phyloP scores from a whole-genome alignment of 148 eudicot species.

The Dianthus caryophyllus region DNA sequence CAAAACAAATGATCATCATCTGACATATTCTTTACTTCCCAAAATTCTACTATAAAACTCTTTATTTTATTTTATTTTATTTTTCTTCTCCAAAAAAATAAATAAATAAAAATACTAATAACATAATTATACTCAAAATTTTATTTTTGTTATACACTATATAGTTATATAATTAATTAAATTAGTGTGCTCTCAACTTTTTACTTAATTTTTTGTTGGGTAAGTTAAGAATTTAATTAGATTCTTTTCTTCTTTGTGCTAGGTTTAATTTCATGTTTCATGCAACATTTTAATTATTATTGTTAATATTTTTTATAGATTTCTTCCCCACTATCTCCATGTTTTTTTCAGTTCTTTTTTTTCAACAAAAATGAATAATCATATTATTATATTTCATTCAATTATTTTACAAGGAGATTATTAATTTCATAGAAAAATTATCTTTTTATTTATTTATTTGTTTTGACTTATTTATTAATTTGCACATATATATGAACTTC shows the following conservation, averaged over 20 bases:
- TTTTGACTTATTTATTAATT: background rate
- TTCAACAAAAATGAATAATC: background rate
- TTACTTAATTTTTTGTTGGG: conserved; percentile 4
- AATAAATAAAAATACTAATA: no score
- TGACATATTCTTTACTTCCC: no score
- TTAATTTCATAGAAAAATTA: no score
- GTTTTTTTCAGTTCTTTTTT: background rate
- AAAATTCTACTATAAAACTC: no score
- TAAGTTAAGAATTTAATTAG: conserved; percentile 4
- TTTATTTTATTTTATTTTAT: no score
- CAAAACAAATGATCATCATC: no score
- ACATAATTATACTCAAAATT: no score
- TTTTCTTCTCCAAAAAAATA: background rate
- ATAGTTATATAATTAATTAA: background rate
- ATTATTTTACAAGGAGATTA: no score
- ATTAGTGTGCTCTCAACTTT: background rate
- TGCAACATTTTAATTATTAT: background rate
- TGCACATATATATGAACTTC: background rate
- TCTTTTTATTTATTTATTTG: background rate
- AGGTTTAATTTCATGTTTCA: conserved; percentile 18
- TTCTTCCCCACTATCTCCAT: background rate
- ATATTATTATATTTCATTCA: background rate
- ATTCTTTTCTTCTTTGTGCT: conserved; percentile 30
- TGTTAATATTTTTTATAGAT: background rate
- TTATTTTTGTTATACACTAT: no score